Base-by-base conservation (phyloP, 176 grass and related monocot genomes). In the Avena sativa region DNA sequence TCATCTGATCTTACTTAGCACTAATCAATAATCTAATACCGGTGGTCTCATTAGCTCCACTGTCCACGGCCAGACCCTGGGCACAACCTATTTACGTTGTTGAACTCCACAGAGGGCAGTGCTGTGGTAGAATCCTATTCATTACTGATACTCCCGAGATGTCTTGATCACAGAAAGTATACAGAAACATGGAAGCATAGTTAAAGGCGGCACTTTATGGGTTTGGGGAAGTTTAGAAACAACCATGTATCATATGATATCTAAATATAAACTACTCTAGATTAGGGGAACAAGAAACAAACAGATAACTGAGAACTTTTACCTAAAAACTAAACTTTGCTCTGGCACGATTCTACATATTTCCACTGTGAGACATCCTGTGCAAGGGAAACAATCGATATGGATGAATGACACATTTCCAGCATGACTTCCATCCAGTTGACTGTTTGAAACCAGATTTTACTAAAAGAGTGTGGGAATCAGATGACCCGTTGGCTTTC, bases 111-210 rank as follows among this genome's bases (percentile, higher is more conserved):
- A 71, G 68, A 50, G 3, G 25, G 3, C 12, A 57, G 11, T 56
- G 55, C 23, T 70, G 51, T 10, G 40, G 49, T 79, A 71, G 25
- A 49, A 60, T 32, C 8, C 36, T 48, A 56, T 80, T 59, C 53
- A 57, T 75, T 66, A 66, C 32, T 71, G 34, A 79, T 25, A 81
- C 1, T 51, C 79, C 34, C 28, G 21, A 76, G 11, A 67, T 19
- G 43, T 47, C 70, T 30, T 82, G 44, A 78, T 30, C 72, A 26
- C 34, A 74, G 6, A 85, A 74, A 85, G 49, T 12, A 44, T 26
- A 80, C 23, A 81, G 57, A 84, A 84, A 79, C 47, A 73, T 79
- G 38, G 17, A 71, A 51, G 56, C 57, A 21, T 47, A 84, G 1
- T 64, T 23, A 40, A 84, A 43, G 51, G 15, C 47, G 48, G 38